Base-by-base conservation (phyloP, 1,284 basidiomycete species). In the Ganoderma sp. region DNA sequence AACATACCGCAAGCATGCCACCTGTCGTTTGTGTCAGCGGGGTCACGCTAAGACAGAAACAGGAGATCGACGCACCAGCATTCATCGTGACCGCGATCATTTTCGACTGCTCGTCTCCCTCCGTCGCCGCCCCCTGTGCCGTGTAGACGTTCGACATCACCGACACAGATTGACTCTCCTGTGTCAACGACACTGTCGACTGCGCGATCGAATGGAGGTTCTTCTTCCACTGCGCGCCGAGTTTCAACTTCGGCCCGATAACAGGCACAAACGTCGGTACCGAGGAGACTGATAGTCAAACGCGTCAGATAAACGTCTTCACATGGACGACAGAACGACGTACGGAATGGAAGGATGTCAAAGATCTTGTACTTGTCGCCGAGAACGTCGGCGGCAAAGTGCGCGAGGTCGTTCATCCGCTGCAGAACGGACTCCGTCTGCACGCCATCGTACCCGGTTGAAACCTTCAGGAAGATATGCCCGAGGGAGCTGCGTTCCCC, bases 221-320 rank as follows among this genome's bases (percentile, higher is more conserved):
- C 52, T 58, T 69, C 60, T 71, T 71, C 73, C 73, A 74, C 50
- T 68, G 54, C 50, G 67, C 63, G 61, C 69, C 73, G 60, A 71
- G 66, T 64, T 69, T 66, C n/a, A 70, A 52, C 43, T 69, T 45
- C 45, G 69, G 69, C 39, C 73, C 75, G 17, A 76, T 70, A 6
- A 78, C 77, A 45, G 81, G 81, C 39, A 78, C 72, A 79, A 80
- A 81, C 37, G 69, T 72, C 9, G 81, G 81, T 6, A 81, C 45
- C 63, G 76, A 76, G 22, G 71, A 68, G 62, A 80, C 80, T 79
- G 65, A 50, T 22, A 6, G 52, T 32, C 2, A 48, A 22, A 43
- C n/a, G 42, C 17, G 34, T 60, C 25, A 56, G 52, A 60, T 28
- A 41, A 41, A 7, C 5, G 15, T 39, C 37, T 42, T 39, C 37